Conservation (phyloP, 179 eudicot genomes). For the Heliamphora pulchella region DNA sequence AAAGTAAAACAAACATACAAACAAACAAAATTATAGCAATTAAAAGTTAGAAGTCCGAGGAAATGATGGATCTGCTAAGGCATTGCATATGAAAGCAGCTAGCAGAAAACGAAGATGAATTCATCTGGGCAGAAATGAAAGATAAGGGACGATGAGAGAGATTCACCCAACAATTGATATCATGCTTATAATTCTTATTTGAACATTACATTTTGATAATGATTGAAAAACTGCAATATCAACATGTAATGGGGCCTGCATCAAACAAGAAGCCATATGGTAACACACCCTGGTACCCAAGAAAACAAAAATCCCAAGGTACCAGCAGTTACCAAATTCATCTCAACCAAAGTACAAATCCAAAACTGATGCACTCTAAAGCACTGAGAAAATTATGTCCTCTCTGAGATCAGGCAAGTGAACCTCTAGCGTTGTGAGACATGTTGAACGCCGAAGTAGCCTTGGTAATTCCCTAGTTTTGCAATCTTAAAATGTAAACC, state of each 20-base stretch:
- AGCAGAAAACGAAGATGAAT: background rate
- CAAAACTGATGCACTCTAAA: background rate
- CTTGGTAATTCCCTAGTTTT: background rate
- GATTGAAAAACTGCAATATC: background rate
- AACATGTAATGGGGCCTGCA: background rate
- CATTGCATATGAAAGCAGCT: background rate
- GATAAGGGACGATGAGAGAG: background rate
- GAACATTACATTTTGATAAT: background rate
- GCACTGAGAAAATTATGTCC: background rate
- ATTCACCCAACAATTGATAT: background rate
- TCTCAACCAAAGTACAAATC: background rate
- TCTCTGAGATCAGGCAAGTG: background rate
- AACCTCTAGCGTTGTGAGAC: too few relatives aligned
- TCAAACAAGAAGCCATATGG: background rate
- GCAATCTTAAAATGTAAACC: background rate
- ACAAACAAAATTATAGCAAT: background rate
- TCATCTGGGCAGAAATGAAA: background rate
- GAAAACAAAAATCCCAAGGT: constrained; percentile 3
- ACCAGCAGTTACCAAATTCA: background rate
- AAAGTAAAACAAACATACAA: background rate
- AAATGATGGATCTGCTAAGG: background rate
- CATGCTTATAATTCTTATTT: background rate
- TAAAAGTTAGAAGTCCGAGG: background rate
- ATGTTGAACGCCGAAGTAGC: too few relatives aligned
- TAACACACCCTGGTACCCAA: background rate